A percentile compares a stretch with the other conserved stretches of the same genome.
Evolutionary conservation across 2,329 filamentous ascomycete species (phyloP).

Genomic region (Pezicula rhizophila): DNA sequence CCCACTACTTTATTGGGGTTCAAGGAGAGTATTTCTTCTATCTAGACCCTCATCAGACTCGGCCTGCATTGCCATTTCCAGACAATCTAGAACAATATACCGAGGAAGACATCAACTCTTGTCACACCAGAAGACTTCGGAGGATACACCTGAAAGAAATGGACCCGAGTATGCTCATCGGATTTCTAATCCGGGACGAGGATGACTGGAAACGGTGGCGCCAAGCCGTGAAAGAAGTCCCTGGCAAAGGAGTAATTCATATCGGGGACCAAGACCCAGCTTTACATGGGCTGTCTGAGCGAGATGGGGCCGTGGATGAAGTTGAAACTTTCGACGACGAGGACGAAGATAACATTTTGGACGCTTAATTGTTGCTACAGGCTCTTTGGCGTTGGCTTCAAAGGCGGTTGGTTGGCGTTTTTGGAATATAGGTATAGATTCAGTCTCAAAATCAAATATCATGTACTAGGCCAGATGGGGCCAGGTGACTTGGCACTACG

Average conservation of each 20-base stretch:
- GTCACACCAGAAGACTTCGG: constrained; percentile 80
- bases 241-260: constrained; percentile 81
- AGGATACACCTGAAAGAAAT: constrained; percentile 83
- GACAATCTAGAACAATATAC: constrained; percentile 53
- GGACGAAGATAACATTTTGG: constrained; percentile 36
- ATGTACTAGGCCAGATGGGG: no score
- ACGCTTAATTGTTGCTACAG: constrained; percentile 6
- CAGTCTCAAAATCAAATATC: background rate
- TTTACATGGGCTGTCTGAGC: constrained; percentile 48
- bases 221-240: constrained; percentile 63
- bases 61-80: constrained; percentile 65
- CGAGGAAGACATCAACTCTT: constrained; percentile 69
- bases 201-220: constrained; percentile 84
- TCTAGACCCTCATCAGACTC: constrained; percentile 85
- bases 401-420: background rate
- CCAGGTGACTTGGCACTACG: no score
- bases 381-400: background rate
- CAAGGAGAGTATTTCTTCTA: constrained; percentile 84
- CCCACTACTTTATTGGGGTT: constrained; percentile 65
- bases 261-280: constrained; percentile 67
- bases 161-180: constrained; percentile 97
- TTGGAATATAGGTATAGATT: background rate
- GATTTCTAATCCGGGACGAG: constrained; percentile 78
- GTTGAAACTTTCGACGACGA: constrained; percentile 84
- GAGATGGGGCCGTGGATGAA: constrained; percentile 75